Conservation (phyloP, 2,329 filamentous ascomycete species). For the Cladosporium sp. region DNA sequence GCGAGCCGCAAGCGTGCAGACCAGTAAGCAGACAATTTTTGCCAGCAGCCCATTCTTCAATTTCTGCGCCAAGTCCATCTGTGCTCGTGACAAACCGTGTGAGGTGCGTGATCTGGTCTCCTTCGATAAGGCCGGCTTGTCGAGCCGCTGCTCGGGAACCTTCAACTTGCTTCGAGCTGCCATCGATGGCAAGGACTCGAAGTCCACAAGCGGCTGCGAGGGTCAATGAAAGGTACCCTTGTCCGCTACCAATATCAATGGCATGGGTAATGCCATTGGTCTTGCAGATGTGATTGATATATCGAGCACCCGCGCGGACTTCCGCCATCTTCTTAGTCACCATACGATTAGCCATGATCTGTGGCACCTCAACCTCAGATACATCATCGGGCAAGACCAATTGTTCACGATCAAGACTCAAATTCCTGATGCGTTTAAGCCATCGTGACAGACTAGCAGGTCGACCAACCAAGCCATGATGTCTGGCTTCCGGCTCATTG, state of each 20-base stretch:
- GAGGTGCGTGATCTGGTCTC: conserved; percentile 13
- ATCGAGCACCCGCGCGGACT: conserved; percentile 13
- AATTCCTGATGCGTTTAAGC: conserved; percentile 12
- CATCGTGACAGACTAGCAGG: conserved; percentile 11
- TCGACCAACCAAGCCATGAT: not conserved
- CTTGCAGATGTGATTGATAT: conserved; percentile 16
- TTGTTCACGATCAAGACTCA: conserved; percentile 14
- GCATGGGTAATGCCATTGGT: conserved; percentile 9
- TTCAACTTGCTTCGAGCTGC: conserved; percentile 14
- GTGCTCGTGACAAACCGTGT: conserved; percentile 11
- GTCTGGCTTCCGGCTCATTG: not conserved
- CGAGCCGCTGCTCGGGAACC: conserved; percentile 14
- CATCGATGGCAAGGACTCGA: conserved; percentile 16
- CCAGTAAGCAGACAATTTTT: conserved; percentile 15
- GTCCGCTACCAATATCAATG: conserved; percentile 17
- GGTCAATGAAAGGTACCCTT: conserved; percentile 15
- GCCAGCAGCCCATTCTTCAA: conserved; percentile 9
- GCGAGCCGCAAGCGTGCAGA: conserved; percentile 15
- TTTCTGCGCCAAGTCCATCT: conserved; percentile 1
- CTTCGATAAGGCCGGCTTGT: conserved; percentile 14
- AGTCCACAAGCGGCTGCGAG: conserved; percentile 13
- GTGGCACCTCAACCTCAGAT: conserved; percentile 5
- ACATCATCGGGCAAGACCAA: conserved; percentile 1
- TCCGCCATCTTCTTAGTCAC: conserved; percentile 16
- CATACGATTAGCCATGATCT: conserved; percentile 11